Conservation (phyloP, 1,139 yeast genomes). For the Geotrichum siamense region DNA sequence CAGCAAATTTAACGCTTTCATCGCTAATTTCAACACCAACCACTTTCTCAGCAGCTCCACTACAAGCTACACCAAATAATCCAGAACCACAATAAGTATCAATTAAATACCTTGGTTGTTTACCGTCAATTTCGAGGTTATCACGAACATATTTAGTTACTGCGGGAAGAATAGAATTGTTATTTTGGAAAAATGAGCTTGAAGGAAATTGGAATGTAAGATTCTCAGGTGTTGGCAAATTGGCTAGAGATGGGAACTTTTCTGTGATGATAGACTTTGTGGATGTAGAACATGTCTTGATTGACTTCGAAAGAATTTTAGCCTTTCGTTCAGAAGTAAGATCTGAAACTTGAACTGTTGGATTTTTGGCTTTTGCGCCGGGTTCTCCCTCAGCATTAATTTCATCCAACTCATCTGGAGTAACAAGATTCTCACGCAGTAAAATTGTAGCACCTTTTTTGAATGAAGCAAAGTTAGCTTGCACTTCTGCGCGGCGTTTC, state of each 20-base stretch:
- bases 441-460: constrained; percentile 84
- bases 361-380: constrained; percentile 1
- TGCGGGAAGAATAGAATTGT: constrained; percentile 78
- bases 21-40: constrained; percentile 94
- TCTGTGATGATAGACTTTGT: constrained; percentile 77
- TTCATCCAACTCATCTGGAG: constrained; percentile 29
- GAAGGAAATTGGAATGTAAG: constrained; percentile 81
- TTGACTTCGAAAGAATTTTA: constrained; percentile 19
- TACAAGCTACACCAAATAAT: constrained; percentile 79
- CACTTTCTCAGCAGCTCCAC: constrained; percentile 68
- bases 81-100: constrained; percentile 99
- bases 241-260: constrained; percentile 27
- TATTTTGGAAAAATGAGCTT: constrained; percentile 93
- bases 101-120: constrained; percentile 56
- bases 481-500: constrained; percentile 58
- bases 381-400: neutral
- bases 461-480: constrained; percentile 44
- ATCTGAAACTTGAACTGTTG: neutral
- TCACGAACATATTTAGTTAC: constrained; percentile 76
- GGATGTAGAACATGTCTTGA: constrained; percentile 47
- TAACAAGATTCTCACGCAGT: constrained; percentile 58
- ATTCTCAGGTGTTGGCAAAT: constrained; percentile 41
- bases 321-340: neutral
- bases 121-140: constrained; percentile 47
- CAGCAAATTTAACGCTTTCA: constrained; percentile 84